Evolutionary conservation across 2,329 filamentous ascomycete genomes (phyloP).

Genomic region (Aspergillus floridensis): DNA sequence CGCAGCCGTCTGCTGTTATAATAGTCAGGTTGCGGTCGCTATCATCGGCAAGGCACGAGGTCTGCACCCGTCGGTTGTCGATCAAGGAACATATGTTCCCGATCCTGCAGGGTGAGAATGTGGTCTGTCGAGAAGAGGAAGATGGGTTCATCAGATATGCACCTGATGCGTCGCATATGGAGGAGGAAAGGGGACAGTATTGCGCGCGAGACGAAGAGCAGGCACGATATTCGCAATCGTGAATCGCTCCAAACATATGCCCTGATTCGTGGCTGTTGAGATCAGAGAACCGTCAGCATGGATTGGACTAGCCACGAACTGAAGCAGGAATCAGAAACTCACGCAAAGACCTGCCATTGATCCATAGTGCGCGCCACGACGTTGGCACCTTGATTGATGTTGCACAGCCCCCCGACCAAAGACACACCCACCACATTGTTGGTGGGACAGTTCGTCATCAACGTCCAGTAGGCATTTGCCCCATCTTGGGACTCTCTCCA

Average conservation of each 20-base stretch:
- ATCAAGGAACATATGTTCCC: slow-evolving; percentile 87
- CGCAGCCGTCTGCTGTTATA: slow-evolving; percentile 56
- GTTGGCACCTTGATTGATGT: slow-evolving; percentile 55
- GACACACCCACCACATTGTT: slow-evolving; percentile 81
- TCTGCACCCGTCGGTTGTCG: slow-evolving; percentile 66
- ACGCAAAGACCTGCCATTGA: slow-evolving; percentile 91
- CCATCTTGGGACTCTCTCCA: slow-evolving; percentile 76
- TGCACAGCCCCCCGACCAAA: slow-evolving; percentile 74
- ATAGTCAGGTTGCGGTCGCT: slow-evolving; percentile 22
- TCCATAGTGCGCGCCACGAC: slow-evolving; percentile 78
- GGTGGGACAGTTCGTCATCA: slow-evolving; percentile 76
- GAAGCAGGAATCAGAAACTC: background rate
- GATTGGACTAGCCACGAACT: background rate
- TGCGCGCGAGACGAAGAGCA: slow-evolving; percentile 48
- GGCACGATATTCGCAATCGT: slow-evolving; percentile 52
- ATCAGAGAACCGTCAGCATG: too few species aligned
- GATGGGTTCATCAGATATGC: slow-evolving; percentile 57
- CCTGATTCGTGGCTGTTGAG: slow-evolving; percentile 69
- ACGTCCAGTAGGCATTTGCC: slow-evolving; percentile 85
- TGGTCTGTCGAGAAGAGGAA: slow-evolving; percentile 65
- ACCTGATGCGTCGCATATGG: slow-evolving; percentile 67
- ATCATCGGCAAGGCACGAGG: slow-evolving; percentile 68
- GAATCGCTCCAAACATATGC: slow-evolving; percentile 87
- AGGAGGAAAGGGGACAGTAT: slow-evolving; percentile 72
- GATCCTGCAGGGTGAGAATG: slow-evolving; percentile 79